Evolutionary conservation across 148 eudicot species (phyloP).

Genomic region (Linanthus parryae): DNA sequence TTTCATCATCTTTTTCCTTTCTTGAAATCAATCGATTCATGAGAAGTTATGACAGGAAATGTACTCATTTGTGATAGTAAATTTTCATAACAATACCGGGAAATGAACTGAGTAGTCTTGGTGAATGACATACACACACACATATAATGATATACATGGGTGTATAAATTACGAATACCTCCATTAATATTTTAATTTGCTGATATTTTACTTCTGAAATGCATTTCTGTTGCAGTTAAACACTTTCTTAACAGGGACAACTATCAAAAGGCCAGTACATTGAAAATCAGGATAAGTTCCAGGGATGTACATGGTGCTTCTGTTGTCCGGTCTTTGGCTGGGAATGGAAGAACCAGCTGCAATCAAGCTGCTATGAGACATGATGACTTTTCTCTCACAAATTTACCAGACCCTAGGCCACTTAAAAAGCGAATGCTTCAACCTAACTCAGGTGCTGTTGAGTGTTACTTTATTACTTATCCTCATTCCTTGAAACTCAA

Average conservation of each 20-base stretch:
- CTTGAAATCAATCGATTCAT: too few species aligned
- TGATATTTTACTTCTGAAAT: not conserved
- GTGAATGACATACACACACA: too few species aligned
- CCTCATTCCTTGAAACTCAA: not conserved
- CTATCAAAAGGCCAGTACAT: slow-evolving; percentile 8
- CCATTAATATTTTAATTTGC: too few species aligned
- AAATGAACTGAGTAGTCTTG: not conserved
- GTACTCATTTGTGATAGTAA: too few species aligned
- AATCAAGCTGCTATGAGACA: not conserved
- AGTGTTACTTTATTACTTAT: not conserved
- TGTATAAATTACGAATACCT: too few species aligned
- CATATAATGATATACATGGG: too few species aligned
- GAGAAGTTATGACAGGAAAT: too few species aligned
- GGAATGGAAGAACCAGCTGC: not conserved
- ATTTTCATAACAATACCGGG: slow-evolving; percentile 1
- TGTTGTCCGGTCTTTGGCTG: not conserved
- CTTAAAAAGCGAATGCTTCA: slow-evolving; percentile 12
- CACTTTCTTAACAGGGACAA: slow-evolving; percentile 17
- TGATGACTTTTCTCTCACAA: not conserved
- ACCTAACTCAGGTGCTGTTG: slow-evolving; percentile 4
- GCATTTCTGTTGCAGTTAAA: slow-evolving; percentile 17
- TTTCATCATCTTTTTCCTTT: too few species aligned
- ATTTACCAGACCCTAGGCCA: slow-evolving; percentile 2
- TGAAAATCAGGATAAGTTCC: too few species aligned
- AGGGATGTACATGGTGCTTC: not conserved